A percentile compares a stretch with the other conserved stretches of the same genome.
phyloP scores from a whole-genome alignment of 2,329 filamentous ascomycete species.

The Colletotrichum sp. region DNA sequence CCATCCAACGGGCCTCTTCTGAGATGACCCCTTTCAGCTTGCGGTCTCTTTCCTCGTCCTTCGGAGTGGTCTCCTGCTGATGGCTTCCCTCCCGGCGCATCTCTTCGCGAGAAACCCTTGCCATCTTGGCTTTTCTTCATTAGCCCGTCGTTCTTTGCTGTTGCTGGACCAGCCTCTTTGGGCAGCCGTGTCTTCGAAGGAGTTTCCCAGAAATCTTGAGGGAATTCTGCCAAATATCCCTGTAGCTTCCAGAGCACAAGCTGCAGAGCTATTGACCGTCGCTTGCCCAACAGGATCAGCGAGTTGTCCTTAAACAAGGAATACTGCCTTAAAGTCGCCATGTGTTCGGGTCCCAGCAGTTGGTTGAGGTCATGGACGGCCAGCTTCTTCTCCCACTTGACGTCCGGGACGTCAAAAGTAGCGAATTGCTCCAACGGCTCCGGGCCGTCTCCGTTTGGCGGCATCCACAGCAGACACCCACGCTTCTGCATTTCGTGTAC shows the following conservation, averaged over 20 bases:
- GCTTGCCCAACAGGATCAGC: slow-evolving; percentile 44
- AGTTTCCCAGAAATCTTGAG: not conserved
- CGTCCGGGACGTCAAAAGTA: slow-evolving; percentile 40
- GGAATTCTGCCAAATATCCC: slow-evolving; percentile 47
- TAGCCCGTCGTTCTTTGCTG: not conserved
- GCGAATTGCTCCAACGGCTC: slow-evolving; percentile 1
- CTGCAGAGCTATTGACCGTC: slow-evolving; percentile 47
- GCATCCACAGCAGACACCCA: slow-evolving; percentile 50
- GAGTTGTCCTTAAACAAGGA: slow-evolving; percentile 24
- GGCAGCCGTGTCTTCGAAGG: not conserved
- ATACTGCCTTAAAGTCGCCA: slow-evolving; percentile 37
- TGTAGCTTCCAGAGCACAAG: slow-evolving; percentile 63
- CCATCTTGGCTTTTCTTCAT: not conserved
- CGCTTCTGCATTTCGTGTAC: slow-evolving; percentile 41
- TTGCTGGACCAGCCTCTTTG: not conserved
- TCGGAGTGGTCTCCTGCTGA: not conserved
- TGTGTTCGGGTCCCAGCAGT: slow-evolving; percentile 54
- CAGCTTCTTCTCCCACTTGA: slow-evolving; percentile 40
- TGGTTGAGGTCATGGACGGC: slow-evolving; percentile 57
- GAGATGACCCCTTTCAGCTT: not conserved
- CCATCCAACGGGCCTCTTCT: not conserved
- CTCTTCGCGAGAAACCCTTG: not conserved
- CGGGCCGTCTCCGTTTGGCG: not conserved
- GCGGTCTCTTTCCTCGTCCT: not conserved
- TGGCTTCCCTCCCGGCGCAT: not conserved